These are phyloP conservation scores for Arxiozyma heterogenica DNA, from an alignment of 1,139 yeast species.

Conservation along the genomic window DNA sequence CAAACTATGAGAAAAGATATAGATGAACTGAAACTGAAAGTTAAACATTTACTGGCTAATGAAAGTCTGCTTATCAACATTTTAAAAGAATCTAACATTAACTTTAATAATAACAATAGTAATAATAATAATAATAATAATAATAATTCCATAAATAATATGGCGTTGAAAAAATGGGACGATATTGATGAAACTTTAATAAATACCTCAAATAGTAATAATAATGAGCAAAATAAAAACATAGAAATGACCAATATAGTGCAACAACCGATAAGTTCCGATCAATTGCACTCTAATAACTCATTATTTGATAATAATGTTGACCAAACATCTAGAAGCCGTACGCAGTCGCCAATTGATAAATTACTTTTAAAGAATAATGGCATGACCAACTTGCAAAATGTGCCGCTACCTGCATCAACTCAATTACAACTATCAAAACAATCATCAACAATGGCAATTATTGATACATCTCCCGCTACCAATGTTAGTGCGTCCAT, in stretches of 20 bases:
- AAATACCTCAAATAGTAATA: slow-evolving; percentile 22
- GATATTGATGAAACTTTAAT: slow-evolving; percentile 32
- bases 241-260: neutral
- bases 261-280: neutral
- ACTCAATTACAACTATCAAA: neutral
- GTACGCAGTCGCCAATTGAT: neutral
- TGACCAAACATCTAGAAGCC: neutral
- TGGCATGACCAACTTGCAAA: neutral
- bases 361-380: neutral
- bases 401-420: neutral
- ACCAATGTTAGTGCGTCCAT: no score
- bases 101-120: no score
- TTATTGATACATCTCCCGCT: neutral
- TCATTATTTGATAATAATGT: neutral
- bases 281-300: neutral
- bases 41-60: slow-evolving; percentile 64
- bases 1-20: slow-evolving; percentile 79
- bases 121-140: slow-evolving; percentile 4
- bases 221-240: neutral
- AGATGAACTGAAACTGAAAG: slow-evolving; percentile 68
- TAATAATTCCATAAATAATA: neutral
- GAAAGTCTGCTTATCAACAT: slow-evolving; percentile 38
- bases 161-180: neutral
- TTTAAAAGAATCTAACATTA: slow-evolving; percentile 7
- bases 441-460: neutral